Evolutionary conservation across 495 filamentous ascomycete species (phyloP).

Genomic region (Umbilicaria muhlenbergii): DNA sequence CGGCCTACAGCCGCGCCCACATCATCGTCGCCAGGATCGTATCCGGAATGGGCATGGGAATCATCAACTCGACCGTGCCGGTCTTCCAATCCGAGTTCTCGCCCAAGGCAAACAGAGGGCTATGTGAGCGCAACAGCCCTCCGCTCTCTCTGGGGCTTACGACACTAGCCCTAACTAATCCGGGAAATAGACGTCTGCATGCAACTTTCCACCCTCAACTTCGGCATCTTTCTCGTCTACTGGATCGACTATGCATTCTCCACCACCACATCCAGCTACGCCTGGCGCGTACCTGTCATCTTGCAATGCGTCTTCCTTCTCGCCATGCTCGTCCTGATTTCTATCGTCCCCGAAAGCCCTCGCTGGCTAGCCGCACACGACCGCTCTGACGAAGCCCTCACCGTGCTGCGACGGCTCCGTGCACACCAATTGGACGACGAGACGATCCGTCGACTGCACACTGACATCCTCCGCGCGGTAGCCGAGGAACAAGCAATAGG

Average conservation of each 20-base stretch:
- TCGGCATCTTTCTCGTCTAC: conserved; percentile 30
- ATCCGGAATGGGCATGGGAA: conserved; percentile 18
- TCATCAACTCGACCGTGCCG: conserved; percentile 21
- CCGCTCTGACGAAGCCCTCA: conserved; percentile 20
- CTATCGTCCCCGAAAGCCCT: conserved; percentile 25
- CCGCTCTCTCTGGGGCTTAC: background rate
- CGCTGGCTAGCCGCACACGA: conserved; percentile 29
- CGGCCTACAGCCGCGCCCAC: conserved; percentile 12
- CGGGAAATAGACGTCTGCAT: conserved; percentile 20
- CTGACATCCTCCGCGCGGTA: conserved; percentile 12
- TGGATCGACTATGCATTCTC: conserved; percentile 34
- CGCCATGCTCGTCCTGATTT: conserved; percentile 17
- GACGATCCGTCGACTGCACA: conserved; percentile 9
- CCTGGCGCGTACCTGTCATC: conserved; percentile 25
- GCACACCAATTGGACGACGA: conserved; percentile 10
- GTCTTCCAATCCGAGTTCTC: conserved; percentile 29
- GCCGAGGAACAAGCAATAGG: conserved; percentile 12
- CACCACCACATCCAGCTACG: conserved; percentile 12
- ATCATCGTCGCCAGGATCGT: conserved; percentile 15
- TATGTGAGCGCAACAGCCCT: background rate
- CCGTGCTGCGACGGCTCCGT: conserved; percentile 20
- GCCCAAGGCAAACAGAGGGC: conserved; percentile 14
- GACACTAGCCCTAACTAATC: conserved; percentile 12
- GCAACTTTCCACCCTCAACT: conserved; percentile 19
- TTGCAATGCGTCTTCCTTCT: conserved; percentile 24